Evolutionary conservation across 768 basidiomycete species (phyloP).

Genomic region (Boletus eberwhitei): DNA sequence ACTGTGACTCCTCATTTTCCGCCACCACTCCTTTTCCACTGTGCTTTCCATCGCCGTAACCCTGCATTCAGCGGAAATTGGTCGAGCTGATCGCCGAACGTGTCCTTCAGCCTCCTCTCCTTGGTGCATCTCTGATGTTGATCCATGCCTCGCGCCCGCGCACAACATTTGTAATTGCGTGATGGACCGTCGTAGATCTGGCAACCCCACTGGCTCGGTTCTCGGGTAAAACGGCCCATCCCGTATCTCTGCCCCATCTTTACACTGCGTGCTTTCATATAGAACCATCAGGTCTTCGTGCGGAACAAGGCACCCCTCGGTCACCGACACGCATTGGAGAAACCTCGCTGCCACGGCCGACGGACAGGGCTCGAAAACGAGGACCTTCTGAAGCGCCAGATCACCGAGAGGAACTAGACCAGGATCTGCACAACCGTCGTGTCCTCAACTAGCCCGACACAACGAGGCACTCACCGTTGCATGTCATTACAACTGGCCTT

Average conservation of each 20-base stretch:
- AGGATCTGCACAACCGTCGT: slow-evolving; percentile 47
- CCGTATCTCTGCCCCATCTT: slow-evolving; percentile 26
- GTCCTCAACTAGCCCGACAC: slow-evolving; percentile 7
- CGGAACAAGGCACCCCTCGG: slow-evolving; percentile 50
- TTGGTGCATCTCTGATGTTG: slow-evolving; percentile 26
- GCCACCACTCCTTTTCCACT: slow-evolving; percentile 25
- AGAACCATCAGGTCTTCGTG: slow-evolving; percentile 41
- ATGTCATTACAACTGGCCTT: slow-evolving; percentile 90
- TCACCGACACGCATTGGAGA: slow-evolving; percentile 58
- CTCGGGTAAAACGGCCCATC: slow-evolving; percentile 35
- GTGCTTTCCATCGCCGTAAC: slow-evolving; percentile 13
- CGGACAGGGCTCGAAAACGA: slow-evolving; percentile 63
- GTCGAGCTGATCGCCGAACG: slow-evolving; percentile 27
- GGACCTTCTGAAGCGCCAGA: slow-evolving; percentile 72
- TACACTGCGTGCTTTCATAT: slow-evolving; percentile 38
- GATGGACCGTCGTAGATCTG: slow-evolving; percentile 68
- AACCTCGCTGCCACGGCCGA: slow-evolving; percentile 58
- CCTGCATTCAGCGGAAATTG: slow-evolving; percentile 34
- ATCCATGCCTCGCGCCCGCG: slow-evolving; percentile 32
- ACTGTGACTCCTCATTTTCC: slow-evolving; percentile 29
- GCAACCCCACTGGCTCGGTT: slow-evolving; percentile 28
- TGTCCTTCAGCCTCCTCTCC: slow-evolving; percentile 29
- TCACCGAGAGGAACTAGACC: slow-evolving; percentile 66
- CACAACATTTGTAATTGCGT: slow-evolving; percentile 58
- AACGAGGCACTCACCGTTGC: slow-evolving; percentile 65